These are phyloP conservation scores for Manihot esculenta DNA, from an alignment of 441 rosid genomes.

Conservation along the genomic window DNA sequence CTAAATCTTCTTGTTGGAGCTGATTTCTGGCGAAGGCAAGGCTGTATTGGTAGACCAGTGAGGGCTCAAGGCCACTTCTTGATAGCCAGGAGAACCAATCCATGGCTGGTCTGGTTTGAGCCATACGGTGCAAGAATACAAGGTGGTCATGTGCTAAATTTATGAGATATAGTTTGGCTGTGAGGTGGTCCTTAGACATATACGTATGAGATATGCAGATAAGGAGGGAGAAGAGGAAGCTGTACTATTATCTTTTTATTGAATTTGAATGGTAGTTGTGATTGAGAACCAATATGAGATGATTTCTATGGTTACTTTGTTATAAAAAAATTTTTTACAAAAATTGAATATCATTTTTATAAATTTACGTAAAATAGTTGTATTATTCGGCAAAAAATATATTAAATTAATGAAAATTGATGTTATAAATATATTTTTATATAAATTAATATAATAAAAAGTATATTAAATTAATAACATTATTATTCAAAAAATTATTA, in stretches of 20 bases:
- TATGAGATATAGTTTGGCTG: neutral
- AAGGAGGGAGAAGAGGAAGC: slow-evolving; percentile 8
- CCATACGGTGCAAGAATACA: slow-evolving; percentile 18
- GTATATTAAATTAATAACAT: no score
- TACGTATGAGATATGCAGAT: slow-evolving; percentile 7
- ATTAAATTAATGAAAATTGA: no score
- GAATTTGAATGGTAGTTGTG: slow-evolving; percentile 38
- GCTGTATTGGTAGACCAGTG: slow-evolving; percentile 64
- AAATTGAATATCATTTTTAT: no score
- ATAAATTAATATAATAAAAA: no score
- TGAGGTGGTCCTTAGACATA: slow-evolving; percentile 24
- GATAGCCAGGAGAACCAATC: slow-evolving; percentile 91
- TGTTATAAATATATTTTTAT: no score
- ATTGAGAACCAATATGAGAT: slow-evolving; percentile 24
- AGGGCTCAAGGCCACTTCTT: slow-evolving; percentile 53
- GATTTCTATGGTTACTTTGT: no score
- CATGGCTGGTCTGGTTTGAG: slow-evolving; percentile 34
- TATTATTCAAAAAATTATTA: no score
- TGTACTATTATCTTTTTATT: neutral
- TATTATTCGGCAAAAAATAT: no score
- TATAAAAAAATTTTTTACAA: no score
- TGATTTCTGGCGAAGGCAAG: slow-evolving; percentile 53
- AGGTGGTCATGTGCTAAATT: slow-evolving; percentile 5
- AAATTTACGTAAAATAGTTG: no score
- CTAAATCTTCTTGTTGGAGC: slow-evolving; percentile 59